Evolutionary conservation across 2,329 filamentous ascomycete genomes (phyloP), one percentile per base, ranked within the genome.

Genomic region (Cladosporium sp.): DNA sequence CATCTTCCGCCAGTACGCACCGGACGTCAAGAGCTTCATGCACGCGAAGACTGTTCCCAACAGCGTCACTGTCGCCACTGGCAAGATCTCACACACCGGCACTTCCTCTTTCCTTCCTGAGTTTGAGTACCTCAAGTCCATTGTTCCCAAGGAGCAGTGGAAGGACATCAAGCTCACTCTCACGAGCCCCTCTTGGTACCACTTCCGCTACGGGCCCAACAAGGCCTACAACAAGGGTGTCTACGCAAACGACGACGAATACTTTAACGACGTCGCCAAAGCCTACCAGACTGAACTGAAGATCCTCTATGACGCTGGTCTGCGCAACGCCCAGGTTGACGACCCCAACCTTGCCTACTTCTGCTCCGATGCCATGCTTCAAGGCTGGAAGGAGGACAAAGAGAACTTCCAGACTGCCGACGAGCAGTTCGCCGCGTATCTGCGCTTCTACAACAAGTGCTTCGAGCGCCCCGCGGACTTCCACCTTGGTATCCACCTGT

Each of bases 401-500:
- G 76, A 82, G 59, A 88, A 90, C 64, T 78, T 78, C 47, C 80
- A 82, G 65, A 79, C 79, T 1, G 79, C 85, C 6, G 84, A 87
- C 41, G 81, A 84, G 57, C 80, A 88, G 38, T 78, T 91, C 18
- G 83, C 88, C 58, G 79, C 83, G 22, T 91, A 91, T 69, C 85
- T 91, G 65, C 74, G 78, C 54, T 79, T 88, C 57, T 90, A 90
- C 75, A 90, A 90, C 65, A 82, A 86, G 66, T 80, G 77, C 60
- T 62, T 66, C 52, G 43, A 78, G 59, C 71, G 80, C 0, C 84
- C 85, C 0, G 65, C 73, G 2, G 85, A 90, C 62, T 79, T 90
- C 74, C 85, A 89, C 67, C 77, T 87, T 2, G 86, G 86, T 39
- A 83, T 91, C 13, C 87, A 91, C 63, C 73, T 90, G 45, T 90